These are phyloP conservation scores for Xanthoconium purpureum DNA, from an alignment of 768 basidiomycete genomes.

Conservation along the genomic window DNA sequence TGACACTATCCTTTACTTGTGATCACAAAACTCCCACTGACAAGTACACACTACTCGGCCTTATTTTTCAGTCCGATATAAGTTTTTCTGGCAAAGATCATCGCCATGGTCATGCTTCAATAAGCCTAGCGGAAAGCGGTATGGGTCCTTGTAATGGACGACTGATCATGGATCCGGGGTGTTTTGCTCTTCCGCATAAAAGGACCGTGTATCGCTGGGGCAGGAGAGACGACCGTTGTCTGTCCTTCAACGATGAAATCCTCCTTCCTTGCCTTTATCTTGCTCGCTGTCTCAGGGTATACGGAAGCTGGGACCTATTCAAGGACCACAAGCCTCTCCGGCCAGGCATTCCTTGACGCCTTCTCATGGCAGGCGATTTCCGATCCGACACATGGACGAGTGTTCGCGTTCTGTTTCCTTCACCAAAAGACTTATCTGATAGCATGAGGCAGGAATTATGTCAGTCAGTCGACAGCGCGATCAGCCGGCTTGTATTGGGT, in stretches of 20 bases:
- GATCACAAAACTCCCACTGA: not conserved
- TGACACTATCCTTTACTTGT: not conserved
- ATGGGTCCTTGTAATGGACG: not conserved
- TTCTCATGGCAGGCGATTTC: conserved; percentile 27
- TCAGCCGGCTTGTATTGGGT: conserved; percentile 57
- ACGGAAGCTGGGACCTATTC: conserved; percentile 43
- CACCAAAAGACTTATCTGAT: not conserved
- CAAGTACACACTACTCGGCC: not conserved
- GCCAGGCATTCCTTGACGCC: conserved; percentile 45
- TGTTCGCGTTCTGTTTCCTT: conserved; percentile 15
- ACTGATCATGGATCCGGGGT: not conserved
- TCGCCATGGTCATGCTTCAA: not conserved
- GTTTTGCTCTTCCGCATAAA: conserved; percentile 9
- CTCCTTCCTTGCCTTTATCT: conserved; percentile 1
- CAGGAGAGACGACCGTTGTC: not conserved
- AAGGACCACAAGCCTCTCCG: conserved; percentile 44
- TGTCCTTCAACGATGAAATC: not conserved
- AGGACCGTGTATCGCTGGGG: not conserved
- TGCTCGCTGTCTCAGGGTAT: conserved; percentile 3
- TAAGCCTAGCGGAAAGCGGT: not conserved
- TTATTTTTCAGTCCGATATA: not conserved
- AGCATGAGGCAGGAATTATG: conserved; percentile 37
- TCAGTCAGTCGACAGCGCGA: conserved; percentile 45
- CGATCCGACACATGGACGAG: conserved; percentile 37
- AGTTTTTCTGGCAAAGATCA: not conserved